phyloP scores from a whole-genome alignment of 2,329 filamentous ascomycete genomes.

The Lecanoromycetidae sp. region DNA sequence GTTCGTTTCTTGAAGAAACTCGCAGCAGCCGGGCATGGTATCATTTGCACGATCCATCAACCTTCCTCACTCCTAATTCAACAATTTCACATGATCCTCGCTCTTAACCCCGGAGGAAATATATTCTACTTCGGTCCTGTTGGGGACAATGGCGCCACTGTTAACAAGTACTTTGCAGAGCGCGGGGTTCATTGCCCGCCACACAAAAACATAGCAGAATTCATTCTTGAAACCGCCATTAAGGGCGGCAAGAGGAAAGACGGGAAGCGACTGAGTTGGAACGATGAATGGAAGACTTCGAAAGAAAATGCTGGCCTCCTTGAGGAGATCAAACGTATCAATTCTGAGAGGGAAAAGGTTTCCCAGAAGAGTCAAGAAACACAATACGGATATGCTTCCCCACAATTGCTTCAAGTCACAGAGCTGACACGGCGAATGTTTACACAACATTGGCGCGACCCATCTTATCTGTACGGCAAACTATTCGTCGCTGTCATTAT shows the following conservation, averaged over 20 bases:
- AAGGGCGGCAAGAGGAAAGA: slow-evolving; percentile 42
- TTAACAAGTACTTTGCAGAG: slow-evolving; percentile 56
- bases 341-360: slow-evolving; percentile 42
- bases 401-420: slow-evolving; percentile 49
- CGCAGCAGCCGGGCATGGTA: slow-evolving; percentile 53
- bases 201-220: slow-evolving; percentile 54
- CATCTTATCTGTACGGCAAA: slow-evolving; percentile 65
- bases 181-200: slow-evolving; percentile 55
- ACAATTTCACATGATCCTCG: slow-evolving; percentile 62
- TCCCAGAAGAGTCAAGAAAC: slow-evolving; percentile 29
- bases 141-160: slow-evolving; percentile 51
- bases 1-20: slow-evolving; percentile 58
- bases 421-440: slow-evolving; percentile 60
- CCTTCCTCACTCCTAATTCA: slow-evolving; percentile 57
- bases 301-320: slow-evolving; percentile 47
- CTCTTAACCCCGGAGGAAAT: slow-evolving; percentile 55
- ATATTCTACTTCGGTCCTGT: slow-evolving; percentile 64
- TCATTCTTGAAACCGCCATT: slow-evolving; percentile 53
- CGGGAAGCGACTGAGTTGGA: slow-evolving; percentile 55
- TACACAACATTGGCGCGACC: slow-evolving; percentile 61
- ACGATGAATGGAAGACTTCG: slow-evolving; percentile 60
- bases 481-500: slow-evolving; percentile 59
- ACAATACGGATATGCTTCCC: slow-evolving; percentile 52
- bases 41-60: slow-evolving; percentile 64
- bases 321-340: slow-evolving; percentile 54